Base-by-base conservation (phyloP, 805 yeast genomes). In the Candida verbasci region DNA sequence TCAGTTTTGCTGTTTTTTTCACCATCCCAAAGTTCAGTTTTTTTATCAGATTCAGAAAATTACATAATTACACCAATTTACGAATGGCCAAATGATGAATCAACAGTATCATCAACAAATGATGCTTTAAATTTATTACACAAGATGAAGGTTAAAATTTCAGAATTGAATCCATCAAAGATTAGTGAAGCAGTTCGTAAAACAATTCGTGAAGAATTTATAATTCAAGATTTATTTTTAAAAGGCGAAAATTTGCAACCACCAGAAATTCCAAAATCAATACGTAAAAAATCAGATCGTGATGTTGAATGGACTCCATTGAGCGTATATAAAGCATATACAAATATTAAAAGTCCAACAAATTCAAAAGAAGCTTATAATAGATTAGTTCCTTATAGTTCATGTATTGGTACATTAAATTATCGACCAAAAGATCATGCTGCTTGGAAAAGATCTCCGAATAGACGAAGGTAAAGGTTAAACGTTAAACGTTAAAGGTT, bases 291-390 rank as follows among this genome's bases (percentile, higher is more conserved):
- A 22, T 15, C 12, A 10, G 43, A 38, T 29, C 37, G 38, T 25
- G 45, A 38, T 24, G 44, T 43, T 20, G 44, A 32, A 20, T 62
- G 68, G 68, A 48, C 46, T 30, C 68, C 68, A 3, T 43, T 53
- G 22, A 56, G 62, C 14, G 44, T 62, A 7, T 60, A 48, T 39
- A 52, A 60, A 12, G 65, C 63, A 3, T 61, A 50, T 35, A 56
- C 65, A 6, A 57, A 53, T 39, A 34, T 52, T 37, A 60, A 57
- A 29, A 50, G 57, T 3, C 45, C 45, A n/a, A 41, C 42, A n/a
- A 30, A 41, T 29, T 28, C 39, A 11, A 37, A 26, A 17, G 34
- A 17, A 22, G 40, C 43, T 9, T 39, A 39, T 24, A 39, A 39
- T 34, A 40, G 37, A 21, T 31, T 39, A 24, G 43, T 39, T 14